Evolutionary conservation across 2,329 filamentous ascomycete genomes (phyloP), one percentile per base, ranked within the genome.

Genomic region (Monosporascus sp.): DNA sequence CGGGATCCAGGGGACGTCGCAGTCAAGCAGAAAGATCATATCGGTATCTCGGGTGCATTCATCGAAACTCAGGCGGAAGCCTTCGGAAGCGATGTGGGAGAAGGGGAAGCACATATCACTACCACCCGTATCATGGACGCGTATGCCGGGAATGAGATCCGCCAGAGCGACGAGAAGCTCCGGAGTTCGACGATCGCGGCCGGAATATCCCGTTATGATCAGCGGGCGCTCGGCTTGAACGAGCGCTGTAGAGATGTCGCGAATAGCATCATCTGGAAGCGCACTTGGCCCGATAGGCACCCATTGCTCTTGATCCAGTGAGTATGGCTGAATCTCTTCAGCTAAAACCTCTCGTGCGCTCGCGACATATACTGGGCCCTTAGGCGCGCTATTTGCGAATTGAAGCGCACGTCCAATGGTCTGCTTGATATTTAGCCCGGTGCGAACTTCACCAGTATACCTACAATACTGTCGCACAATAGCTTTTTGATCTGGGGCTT

Each of bases 381-480:
- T 77, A 0, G 87, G 87, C 53, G 85, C 80, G 58, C 81, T 86
- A 54, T 74, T 86, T 0, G 87, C 87, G 66, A 89, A 90, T 54
- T 86, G 85, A 52, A 90, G 68, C 0, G 87, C 87, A 11, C 87
- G 79, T 57, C 87, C 87, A 52, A 90, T 83, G 56, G 89, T 81
- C 71, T 90, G 87, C 71, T 90, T 90, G 51, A 90, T 78, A 61
- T 90, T 90, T 65, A 80, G 80, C 1, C 86, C 87, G 0, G 81
- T 82, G 67, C 87, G 88, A 67, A 90, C 82, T 67, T 90, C 87
- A 2, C 77, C 85, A 0, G 80, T 76, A 59, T 89, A 90, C 39
- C 87, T 77, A 64, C 87, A 90, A 63, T 90, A 90, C 65, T 90
- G 87, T 0, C 78, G 73, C 7, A 90, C 79, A 48, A 90, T 89